A percentile compares a stretch with the other conserved stretches of the same genome.
These are phyloP conservation scores for Actinomortierella ambigua DNA, from an alignment of 371 early-diverging fungal species.

Conservation along the genomic window DNA sequence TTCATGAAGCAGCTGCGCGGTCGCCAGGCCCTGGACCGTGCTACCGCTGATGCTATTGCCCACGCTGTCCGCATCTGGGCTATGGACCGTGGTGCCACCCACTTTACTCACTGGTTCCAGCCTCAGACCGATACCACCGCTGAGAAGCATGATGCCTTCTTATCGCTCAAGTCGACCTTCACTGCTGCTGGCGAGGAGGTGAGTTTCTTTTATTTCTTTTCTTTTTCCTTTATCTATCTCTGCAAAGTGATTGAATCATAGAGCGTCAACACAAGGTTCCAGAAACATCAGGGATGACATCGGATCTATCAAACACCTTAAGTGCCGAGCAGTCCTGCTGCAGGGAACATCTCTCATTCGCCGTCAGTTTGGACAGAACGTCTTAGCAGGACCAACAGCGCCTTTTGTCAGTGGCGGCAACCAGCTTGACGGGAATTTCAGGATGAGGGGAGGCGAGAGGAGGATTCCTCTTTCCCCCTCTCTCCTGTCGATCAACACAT, in stretches of 20 bases:
- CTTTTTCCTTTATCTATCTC: not conserved
- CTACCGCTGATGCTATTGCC: conserved; percentile 94
- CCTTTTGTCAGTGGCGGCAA: no score
- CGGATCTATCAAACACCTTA: not conserved
- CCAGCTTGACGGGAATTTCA: no score
- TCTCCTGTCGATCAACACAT: no score
- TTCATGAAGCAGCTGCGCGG: conserved; percentile 87
- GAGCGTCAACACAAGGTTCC: not conserved
- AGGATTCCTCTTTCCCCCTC: no score
- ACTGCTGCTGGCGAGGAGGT: conserved; percentile 82
- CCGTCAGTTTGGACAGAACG: no score
- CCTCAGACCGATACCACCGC: conserved; percentile 96
- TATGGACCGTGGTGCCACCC: conserved; percentile 91
- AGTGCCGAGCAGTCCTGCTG: not conserved
- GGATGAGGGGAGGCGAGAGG: no score
- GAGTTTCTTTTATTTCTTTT: conserved; percentile 5
- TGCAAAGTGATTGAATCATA: not conserved
- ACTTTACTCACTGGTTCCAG: conserved; percentile 99
- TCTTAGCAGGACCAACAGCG: no score
- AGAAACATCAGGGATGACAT: not conserved
- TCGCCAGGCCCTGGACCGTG: conserved; percentile 79
- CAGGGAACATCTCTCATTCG: not conserved
- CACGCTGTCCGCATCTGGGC: conserved; percentile 97
- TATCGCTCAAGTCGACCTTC: conserved; percentile 79
- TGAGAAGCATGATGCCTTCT: conserved; percentile 98